phyloP scores from a whole-genome alignment of 2,329 filamentous ascomycete species.

The Zymoseptoria ardabiliae region DNA sequence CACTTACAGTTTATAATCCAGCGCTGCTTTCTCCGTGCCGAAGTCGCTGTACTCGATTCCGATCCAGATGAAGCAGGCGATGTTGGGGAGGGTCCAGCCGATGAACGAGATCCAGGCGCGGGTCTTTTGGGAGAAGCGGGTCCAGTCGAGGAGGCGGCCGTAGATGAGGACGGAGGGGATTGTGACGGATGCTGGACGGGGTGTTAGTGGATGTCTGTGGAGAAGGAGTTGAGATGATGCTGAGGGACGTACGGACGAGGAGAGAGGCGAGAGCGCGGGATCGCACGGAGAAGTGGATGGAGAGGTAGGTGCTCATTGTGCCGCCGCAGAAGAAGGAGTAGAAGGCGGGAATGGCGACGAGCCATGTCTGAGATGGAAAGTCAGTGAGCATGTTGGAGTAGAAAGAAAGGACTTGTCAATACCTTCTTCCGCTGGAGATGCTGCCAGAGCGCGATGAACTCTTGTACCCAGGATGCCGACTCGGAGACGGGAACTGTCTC shows the following conservation, averaged over 20 bases:
- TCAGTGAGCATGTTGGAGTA: background rate
- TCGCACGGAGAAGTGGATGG: conserved; percentile 30
- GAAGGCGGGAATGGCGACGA: conserved; percentile 31
- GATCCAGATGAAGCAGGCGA: conserved; percentile 29
- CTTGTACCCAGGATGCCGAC: conserved; percentile 13
- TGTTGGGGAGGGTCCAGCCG: conserved; percentile 26
- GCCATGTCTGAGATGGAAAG: conserved; percentile 22
- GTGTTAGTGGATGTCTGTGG: background rate
- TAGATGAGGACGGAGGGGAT: conserved; percentile 19
- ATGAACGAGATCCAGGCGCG: conserved; percentile 27
- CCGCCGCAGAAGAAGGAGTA: conserved; percentile 37
- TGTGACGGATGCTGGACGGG: conserved; percentile 12
- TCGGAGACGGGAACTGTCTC: conserved; percentile 17
- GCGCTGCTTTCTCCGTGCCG: conserved; percentile 1
- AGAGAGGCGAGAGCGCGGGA: conserved; percentile 29
- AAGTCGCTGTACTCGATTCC: conserved; percentile 16
- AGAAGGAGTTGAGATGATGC: background rate
- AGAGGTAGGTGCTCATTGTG: conserved; percentile 32
- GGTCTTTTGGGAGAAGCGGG: conserved; percentile 23
- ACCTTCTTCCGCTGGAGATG: conserved; percentile 25
- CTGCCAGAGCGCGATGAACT: conserved; percentile 19
- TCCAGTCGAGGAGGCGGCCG: conserved; percentile 21
- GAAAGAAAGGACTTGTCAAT: background rate
- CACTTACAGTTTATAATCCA: conserved; percentile 15
- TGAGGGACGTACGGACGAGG: conserved; percentile 23